Conservation (phyloP, 345 rosid genomes). For the Corymbia maculata region DNA sequence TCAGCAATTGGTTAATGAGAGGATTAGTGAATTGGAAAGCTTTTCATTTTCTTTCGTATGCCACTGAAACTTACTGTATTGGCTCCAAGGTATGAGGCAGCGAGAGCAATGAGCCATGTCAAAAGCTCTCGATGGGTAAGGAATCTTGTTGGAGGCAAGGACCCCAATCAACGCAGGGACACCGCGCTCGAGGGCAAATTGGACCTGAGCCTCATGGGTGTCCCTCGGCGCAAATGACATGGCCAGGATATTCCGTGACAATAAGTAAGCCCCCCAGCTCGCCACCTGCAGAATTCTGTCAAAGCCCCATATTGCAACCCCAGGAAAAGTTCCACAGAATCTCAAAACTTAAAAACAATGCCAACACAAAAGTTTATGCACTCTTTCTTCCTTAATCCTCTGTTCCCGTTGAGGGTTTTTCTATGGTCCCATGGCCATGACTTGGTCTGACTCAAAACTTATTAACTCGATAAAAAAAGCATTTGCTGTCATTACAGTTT, state of each 20-base stretch:
- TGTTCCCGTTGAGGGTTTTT: not conserved
- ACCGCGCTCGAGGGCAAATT: conserved; percentile 87
- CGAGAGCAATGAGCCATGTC: conserved; percentile 99
- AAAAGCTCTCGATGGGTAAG: conserved; percentile 83
- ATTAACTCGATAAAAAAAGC: not conserved
- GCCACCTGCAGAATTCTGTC: conserved; percentile 44
- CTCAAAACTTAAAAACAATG: not conserved
- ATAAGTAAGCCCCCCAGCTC: conserved; percentile 83
- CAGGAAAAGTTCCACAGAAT: not conserved
- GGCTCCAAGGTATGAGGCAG: conserved; percentile 91
- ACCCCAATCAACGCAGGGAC: conserved; percentile 90
- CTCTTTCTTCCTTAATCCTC: not conserved
- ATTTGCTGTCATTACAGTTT: not conserved
- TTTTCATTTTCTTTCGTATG: not conserved
- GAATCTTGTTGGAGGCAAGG: conserved; percentile 74
- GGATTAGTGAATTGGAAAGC: not conserved
- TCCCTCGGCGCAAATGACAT: conserved; percentile 94
- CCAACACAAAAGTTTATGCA: not conserved
- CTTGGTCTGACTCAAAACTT: not conserved
- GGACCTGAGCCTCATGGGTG: conserved; percentile 93
- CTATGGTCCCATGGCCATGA: not conserved
- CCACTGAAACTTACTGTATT: conserved; percentile 29
- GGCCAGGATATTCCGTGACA: conserved; percentile 54
- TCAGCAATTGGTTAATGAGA: not conserved
- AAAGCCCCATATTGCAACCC: not conserved